Conservation (phyloP, 1,284 basidiomycete genomes). For the Takashimella koratensis region DNA sequence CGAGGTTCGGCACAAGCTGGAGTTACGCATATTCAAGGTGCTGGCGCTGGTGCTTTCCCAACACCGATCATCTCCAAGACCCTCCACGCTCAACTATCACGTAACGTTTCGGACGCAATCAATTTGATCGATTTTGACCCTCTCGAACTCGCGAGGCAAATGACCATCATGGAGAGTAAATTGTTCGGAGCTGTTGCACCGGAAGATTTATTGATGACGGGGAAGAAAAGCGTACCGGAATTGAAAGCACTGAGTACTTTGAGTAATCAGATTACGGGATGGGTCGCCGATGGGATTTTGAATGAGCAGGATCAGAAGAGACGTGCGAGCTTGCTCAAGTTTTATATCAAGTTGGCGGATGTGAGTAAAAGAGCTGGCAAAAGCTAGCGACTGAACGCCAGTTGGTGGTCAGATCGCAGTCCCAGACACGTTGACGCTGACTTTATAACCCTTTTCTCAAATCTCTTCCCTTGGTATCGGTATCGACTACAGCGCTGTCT, state of each 20-base stretch:
- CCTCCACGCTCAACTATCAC: conserved; percentile 57
- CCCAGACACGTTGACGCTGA: neutral
- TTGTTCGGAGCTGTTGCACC: conserved; percentile 86
- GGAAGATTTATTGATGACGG: conserved; percentile 83
- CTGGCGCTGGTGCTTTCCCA: conserved; percentile 25
- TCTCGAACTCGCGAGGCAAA: conserved; percentile 85
- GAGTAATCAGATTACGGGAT: conserved; percentile 88
- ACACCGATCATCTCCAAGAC: conserved; percentile 77
- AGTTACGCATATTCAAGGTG: conserved; percentile 5
- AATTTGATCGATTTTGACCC: conserved; percentile 86
- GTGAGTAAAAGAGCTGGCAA: conserved; percentile 60
- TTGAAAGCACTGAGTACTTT: conserved; percentile 85
- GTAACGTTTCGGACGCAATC: conserved; percentile 50
- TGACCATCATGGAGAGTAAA: conserved; percentile 87
- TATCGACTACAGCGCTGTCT: conserved; percentile 79
- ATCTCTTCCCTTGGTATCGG: neutral
- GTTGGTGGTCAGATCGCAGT: no score
- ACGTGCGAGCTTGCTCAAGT: conserved; percentile 76
- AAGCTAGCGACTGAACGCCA: no score
- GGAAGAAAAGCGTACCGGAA: conserved; percentile 69
- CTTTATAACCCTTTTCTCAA: neutral
- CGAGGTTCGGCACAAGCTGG: conserved; percentile 6
- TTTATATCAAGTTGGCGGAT: conserved; percentile 90
- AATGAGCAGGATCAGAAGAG: conserved; percentile 79
- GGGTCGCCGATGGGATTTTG: conserved; percentile 89